Evolutionary conservation across 495 filamentous ascomycete species (phyloP), one percentile per base, ranked within the genome.

Genomic region (Trichoderma asperelloides): DNA sequence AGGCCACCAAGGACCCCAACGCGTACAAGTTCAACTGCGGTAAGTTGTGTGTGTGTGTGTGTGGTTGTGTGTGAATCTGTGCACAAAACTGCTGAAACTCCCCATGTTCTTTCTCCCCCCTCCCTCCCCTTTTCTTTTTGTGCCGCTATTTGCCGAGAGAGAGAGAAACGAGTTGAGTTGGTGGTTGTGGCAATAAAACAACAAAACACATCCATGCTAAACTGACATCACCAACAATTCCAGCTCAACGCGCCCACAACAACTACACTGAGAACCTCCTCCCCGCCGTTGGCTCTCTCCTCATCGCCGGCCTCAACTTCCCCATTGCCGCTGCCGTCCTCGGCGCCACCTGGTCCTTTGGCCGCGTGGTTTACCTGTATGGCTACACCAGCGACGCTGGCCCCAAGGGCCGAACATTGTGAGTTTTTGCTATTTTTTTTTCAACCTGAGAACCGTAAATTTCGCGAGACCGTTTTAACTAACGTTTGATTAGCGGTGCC

Each of bases 211-310:
- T n/a, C 18, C 33, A 37, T 51, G n/a, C n/a, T n/a, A 49, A 49
- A 51, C 15, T 21, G 21, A 51, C 47, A 9, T 41, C n/a, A n/a
- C n/a, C n/a, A n/a, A n/a, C n/a, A n/a, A 21, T 11, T 12, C 57
- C 64, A 78, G 87, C 88, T 49, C 90, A 92, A 75, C 85, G 89
- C 65, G 86, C 89, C 6, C 90, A 93, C 78, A 72, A 77, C 69
- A 90, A 91, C 77, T 91, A 84, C 76, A 79, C 85, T 63, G 90
- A 93, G 76, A 88, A 89, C 73, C 74, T 85, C 21, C 71, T 85
- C 5, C 80, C 86, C 33, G 80, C 87, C 78, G 73, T 90, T 41
- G 80, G 78, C 49, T 80, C 78, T 39, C 76, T 91, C 23, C 75
- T 89, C 63, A 79, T 88, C 39, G 73, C 80, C 21, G 79, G 81